These are phyloP conservation scores for Boechera retrofracta DNA, from an alignment of 345 rosid genomes.

Conservation along the genomic window DNA sequence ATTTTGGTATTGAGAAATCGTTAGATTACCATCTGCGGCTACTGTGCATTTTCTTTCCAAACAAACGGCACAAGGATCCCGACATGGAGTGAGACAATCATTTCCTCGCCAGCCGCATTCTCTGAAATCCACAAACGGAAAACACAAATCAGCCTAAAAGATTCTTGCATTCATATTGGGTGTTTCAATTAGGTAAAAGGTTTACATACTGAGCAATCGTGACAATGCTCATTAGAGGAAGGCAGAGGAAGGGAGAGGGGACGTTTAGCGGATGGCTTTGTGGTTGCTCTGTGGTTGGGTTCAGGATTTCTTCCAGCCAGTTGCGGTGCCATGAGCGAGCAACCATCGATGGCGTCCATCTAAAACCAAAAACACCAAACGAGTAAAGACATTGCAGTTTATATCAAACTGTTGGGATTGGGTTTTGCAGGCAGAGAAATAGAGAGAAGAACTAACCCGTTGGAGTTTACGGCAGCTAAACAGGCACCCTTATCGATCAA, in stretches of 20 bases:
- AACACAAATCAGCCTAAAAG: conserved; percentile 1
- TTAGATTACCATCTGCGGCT: conserved; percentile 71
- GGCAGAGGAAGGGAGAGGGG: conserved; percentile 80
- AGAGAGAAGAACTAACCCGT: conserved; percentile 58
- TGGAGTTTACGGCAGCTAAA: conserved; percentile 69
- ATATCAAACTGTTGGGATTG: neutral
- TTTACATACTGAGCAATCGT: conserved; percentile 81
- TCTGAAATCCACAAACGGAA: conserved; percentile 48
- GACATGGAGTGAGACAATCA: conserved; percentile 56
- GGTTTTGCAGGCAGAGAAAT: conserved; percentile 7
- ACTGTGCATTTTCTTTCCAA: conserved; percentile 86
- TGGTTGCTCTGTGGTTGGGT: conserved; percentile 51
- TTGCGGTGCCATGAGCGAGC: conserved; percentile 91
- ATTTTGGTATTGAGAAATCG: neutral
- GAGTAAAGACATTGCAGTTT: conserved; percentile 13
- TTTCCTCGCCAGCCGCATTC: conserved; percentile 86
- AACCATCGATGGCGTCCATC: conserved; percentile 95
- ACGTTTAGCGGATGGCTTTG: conserved; percentile 43
- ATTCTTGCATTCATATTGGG: neutral
- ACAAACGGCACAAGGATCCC: conserved; percentile 87
- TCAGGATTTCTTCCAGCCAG: conserved; percentile 78
- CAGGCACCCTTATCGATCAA: conserved; percentile 83
- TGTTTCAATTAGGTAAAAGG: conserved; percentile 1
- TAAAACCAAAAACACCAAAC: conserved; percentile 43
- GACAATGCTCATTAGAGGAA: conserved; percentile 93